These are phyloP conservation scores for Fusarium sp. DNA, from an alignment of 2,329 filamentous ascomycete genomes.

Conservation along the genomic window DNA sequence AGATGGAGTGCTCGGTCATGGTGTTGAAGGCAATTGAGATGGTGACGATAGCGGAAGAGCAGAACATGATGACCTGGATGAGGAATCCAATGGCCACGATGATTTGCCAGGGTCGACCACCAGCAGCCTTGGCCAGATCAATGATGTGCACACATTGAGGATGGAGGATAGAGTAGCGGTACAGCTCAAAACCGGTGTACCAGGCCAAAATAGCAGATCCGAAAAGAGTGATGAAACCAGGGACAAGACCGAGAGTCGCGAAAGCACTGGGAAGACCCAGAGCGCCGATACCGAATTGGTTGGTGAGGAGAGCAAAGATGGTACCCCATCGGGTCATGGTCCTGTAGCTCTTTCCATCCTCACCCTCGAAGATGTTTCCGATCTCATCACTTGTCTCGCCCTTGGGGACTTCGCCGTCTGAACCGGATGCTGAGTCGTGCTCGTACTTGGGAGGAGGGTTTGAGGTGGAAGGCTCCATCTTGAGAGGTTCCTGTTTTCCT, in stretches of 20 bases:
- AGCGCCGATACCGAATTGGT: conserved; percentile 46
- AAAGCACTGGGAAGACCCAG: conserved; percentile 78
- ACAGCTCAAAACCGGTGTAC: background rate
- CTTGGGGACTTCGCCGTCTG: conserved; percentile 10
- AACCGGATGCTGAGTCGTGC: conserved; percentile 8
- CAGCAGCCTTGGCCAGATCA: conserved; percentile 69
- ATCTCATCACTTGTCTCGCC: conserved; percentile 13
- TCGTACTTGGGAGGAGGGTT: conserved; percentile 1
- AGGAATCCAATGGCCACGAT: conserved; percentile 15
- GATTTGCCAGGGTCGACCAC: conserved; percentile 13
- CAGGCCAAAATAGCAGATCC: background rate
- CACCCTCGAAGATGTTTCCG: conserved; percentile 20
- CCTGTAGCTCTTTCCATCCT: conserved; percentile 36
- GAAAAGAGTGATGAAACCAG: background rate
- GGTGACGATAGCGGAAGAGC: conserved; percentile 20
- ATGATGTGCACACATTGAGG: conserved; percentile 75
- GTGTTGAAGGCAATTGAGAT: conserved; percentile 27
- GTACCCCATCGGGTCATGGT: conserved; percentile 37
- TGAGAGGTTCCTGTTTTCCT: background rate
- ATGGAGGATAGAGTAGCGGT: conserved; percentile 50
- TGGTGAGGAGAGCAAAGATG: conserved; percentile 37
- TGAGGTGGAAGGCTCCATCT: background rate
- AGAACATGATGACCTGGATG: conserved; percentile 26
- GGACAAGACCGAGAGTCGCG: conserved; percentile 68
- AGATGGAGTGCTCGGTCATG: conserved; percentile 19